A percentile compares a stretch with the other conserved stretches of the same genome.
phyloP scores from a whole-genome alignment of 169 alveolate genomes.

The Cryptosporidium baileyi region DNA sequence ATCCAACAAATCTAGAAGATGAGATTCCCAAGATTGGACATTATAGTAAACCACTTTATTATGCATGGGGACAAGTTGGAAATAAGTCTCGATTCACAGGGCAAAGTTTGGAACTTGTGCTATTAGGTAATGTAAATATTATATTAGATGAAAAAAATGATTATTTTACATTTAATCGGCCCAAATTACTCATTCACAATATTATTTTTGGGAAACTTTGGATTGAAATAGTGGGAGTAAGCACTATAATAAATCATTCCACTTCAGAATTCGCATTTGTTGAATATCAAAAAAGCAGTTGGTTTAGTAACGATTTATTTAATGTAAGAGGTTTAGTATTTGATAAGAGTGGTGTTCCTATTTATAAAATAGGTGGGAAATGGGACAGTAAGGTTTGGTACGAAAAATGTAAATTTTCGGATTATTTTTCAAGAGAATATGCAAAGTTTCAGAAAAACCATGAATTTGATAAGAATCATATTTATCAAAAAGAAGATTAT shows the following conservation, averaged over 20 bases:
- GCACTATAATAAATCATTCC: conserved; percentile 25
- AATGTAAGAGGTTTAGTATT: conserved; percentile 44
- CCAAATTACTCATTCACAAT: conserved; percentile 86
- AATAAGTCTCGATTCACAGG: conserved; percentile 63
- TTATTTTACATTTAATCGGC: conserved; percentile 81
- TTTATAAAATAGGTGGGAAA: conserved; percentile 64
- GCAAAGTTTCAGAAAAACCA: not conserved
- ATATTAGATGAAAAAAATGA: conserved; percentile 72
- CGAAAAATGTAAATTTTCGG: conserved; percentile 4
- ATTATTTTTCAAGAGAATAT: not conserved
- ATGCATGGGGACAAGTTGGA: conserved; percentile 61
- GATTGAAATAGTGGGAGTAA: conserved; percentile 79
- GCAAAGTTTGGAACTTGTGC: conserved; percentile 53
- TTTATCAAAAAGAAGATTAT: not conserved
- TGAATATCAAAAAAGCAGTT: conserved; percentile 60
- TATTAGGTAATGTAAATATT: conserved; percentile 48
- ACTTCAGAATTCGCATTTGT: conserved; percentile 46
- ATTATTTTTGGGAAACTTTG: conserved; percentile 88
- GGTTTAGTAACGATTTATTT: conserved; percentile 61
- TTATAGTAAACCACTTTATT: conserved; percentile 47
- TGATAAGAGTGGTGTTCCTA: conserved; percentile 7
- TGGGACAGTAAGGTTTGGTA: conserved; percentile 67
- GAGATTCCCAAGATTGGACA: conserved; percentile 38
- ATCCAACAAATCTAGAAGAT: not conserved
- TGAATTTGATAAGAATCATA: not conserved